Evolutionary conservation across 257 asterid genomes (phyloP).

Genomic region (Solanum etuberosum): DNA sequence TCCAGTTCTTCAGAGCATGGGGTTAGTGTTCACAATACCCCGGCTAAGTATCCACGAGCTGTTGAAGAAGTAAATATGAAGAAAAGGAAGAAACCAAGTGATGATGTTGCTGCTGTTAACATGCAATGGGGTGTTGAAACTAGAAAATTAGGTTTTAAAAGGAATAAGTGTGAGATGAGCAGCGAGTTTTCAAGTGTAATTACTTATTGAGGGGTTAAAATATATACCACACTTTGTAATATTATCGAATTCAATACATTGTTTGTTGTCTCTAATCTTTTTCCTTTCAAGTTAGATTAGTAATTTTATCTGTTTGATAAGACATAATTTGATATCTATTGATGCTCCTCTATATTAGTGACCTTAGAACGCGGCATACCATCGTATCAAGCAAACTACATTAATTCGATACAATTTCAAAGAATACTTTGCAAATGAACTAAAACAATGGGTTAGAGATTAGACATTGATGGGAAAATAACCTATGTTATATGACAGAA

Average conservation of each 20-base stretch:
- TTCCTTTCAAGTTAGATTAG: not conserved
- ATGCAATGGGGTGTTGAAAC: conserved; percentile 53
- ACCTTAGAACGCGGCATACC: too few relatives aligned
- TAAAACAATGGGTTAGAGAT: too few relatives aligned
- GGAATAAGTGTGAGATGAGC: not conserved
- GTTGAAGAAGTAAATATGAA: conserved; percentile 89
- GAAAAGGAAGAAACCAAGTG: conserved; percentile 71
- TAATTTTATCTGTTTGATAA: not conserved
- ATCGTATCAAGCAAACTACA: not conserved
- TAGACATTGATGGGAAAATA: too few relatives aligned
- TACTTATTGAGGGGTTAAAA: not conserved
- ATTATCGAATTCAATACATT: not conserved
- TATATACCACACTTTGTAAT: not conserved
- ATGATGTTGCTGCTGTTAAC: conserved; percentile 23
- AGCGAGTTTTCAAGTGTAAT: not conserved
- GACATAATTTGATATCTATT: not conserved
- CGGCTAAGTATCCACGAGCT: conserved; percentile 46
- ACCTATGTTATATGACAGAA: too few relatives aligned
- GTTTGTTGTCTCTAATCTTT: not conserved
- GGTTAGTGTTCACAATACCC: conserved; percentile 60
- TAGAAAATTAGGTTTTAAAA: not conserved
- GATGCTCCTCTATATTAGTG: too few relatives aligned
- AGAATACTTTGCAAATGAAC: too few relatives aligned
- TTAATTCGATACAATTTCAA: not conserved
- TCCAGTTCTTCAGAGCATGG: conserved; percentile 43